Evolutionary conservation across 2,329 filamentous ascomycete genomes (phyloP), one percentile per base, ranked within the genome.

Genomic region (Fusarium camptoceras): DNA sequence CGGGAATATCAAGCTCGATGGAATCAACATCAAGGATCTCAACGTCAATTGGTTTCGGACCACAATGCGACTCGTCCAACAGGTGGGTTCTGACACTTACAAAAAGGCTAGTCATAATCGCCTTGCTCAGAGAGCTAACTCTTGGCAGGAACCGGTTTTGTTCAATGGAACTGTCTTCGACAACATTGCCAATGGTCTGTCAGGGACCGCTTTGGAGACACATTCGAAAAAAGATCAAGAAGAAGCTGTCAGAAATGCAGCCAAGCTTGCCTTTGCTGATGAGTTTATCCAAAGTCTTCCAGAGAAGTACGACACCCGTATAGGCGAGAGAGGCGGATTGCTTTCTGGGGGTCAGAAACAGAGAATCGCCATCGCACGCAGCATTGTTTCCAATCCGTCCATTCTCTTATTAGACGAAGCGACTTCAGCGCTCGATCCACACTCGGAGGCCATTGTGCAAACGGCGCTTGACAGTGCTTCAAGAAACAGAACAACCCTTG

Each of bases 401-500:
- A 87, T 92, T 30, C 81, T 92, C 0, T 83, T 92, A 16, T 78
- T 92, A 3, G 90, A 92, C 63, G 90, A 92, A 76, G 89, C 89
- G 1, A 92, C 90, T 0, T 87, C 84, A 46, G 87, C 89, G 1
- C 75, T 83, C 22, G 80, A 82, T 50, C 76, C 78, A 3, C 76
- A 81, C 18, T 77, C 82, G 2, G 81, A 84, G 48, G 77, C 80
- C 2, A 81, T 86, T 16, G 86, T 89, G 1, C 87, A 89, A 66
- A 77, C 82, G 24, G 86, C 87, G 0, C 80, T 89, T 6, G 83
- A 85, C 46, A 81, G 81, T 16, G 81, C 88, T 0, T 86, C 87
- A 0, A 78, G 81, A 43, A 83, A 84, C 37, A 81, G 88, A 7
- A 92, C 89, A 0, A 91, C 88, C 0, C 87, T 92, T 30, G 83